phyloP scores from a whole-genome alignment of 371 early-diverging fungal species.

The Mortierella sp. region DNA sequence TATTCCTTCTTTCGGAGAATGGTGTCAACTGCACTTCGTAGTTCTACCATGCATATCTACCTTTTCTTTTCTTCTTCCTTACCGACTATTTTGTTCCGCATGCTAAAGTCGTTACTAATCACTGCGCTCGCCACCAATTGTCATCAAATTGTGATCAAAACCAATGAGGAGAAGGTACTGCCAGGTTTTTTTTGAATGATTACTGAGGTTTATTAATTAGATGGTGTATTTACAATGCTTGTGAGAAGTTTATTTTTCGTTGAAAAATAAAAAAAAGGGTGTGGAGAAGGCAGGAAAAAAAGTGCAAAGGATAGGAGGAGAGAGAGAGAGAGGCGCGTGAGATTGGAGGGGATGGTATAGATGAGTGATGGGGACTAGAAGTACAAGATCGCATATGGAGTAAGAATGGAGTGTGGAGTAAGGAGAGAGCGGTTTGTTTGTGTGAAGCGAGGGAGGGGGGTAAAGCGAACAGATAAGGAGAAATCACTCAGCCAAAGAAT shows the following conservation, averaged over 20 bases:
- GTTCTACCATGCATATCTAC: too few relatives aligned
- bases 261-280: neutral
- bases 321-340: neutral
- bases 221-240: constrained; percentile 10
- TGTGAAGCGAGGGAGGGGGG: neutral
- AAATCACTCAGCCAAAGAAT: neutral
- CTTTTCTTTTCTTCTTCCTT: neutral
- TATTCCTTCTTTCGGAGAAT: too few relatives aligned
- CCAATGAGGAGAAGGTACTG: too few relatives aligned
- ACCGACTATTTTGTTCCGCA: neutral
- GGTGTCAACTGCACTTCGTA: too few relatives aligned
- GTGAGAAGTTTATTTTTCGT: neutral
- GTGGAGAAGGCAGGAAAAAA: neutral
- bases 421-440: neutral
- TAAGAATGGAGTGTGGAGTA: neutral
- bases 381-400: constrained; percentile 14
- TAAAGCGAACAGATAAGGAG: neutral
- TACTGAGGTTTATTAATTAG: neutral
- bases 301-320: neutral
- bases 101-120: neutral
- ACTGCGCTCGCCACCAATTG: neutral
- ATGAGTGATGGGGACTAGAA: neutral
- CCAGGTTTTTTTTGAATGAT: neutral
- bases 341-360: neutral
- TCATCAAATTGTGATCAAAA: too few relatives aligned